Conservation (phyloP, 441 rosid species). For the Gossypium schwendimanii region DNA sequence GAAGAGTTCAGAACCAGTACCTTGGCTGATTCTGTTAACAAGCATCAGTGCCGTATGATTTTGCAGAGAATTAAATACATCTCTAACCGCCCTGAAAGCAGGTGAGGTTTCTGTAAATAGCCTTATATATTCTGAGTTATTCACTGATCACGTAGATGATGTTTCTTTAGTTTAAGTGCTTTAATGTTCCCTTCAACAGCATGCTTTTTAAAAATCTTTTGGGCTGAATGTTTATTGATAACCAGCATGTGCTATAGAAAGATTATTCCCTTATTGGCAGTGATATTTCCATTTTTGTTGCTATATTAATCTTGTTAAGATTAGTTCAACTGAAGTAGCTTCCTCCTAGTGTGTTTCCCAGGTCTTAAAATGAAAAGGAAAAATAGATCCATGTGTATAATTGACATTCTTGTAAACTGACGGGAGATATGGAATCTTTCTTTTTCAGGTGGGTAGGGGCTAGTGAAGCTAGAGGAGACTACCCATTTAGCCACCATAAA, state of each 20-base stretch:
- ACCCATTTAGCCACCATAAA: conserved; percentile 98
- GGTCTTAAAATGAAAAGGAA: background rate
- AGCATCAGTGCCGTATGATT: conserved; percentile 90
- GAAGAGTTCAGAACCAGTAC: conserved; percentile 82
- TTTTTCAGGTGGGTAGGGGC: conserved; percentile 91
- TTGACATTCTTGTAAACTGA: conserved; percentile 8
- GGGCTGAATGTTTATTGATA: background rate
- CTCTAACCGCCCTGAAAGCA: conserved; percentile 62
- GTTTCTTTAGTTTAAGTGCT: background rate
- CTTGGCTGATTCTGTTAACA: conserved; percentile 85
- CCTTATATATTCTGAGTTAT: conserved; percentile 2
- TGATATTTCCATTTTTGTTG: background rate
- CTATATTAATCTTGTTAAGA: background rate
- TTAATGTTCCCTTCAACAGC: background rate
- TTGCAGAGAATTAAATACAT: conserved; percentile 86
- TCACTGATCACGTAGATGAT: background rate
- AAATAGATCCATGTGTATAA: background rate
- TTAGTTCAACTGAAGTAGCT: conserved; percentile 4
- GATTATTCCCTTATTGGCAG: background rate
- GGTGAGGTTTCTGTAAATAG: conserved; percentile 34
- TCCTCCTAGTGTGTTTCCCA: background rate
- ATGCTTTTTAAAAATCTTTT: background rate
- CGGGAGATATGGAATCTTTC: conserved; percentile 16
- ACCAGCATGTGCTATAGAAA: background rate
- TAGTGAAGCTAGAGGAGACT: conserved; percentile 97